Evolutionary conservation across 2,329 filamentous ascomycete genomes (phyloP).

Genomic region (Neofusicoccum umdonicola): DNA sequence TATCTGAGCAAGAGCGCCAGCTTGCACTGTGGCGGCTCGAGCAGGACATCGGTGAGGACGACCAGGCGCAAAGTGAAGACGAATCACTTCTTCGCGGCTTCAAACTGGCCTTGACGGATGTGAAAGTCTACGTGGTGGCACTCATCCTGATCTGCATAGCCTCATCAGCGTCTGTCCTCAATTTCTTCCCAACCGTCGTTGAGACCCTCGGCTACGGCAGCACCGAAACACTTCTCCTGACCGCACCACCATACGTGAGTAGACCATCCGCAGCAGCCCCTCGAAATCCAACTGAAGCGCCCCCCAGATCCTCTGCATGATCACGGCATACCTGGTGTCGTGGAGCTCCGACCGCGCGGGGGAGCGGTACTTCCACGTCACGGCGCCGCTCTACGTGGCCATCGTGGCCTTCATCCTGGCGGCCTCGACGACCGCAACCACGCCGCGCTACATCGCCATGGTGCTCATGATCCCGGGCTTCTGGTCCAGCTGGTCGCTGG

Average conservation of each 20-base stretch:
- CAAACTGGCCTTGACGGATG: background rate
- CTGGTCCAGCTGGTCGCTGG: slow-evolving; percentile 1
- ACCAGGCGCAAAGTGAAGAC: slow-evolving; percentile 18
- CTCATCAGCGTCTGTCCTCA: slow-evolving; percentile 22
- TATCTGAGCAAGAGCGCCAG: slow-evolving; percentile 39
- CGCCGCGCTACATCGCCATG: slow-evolving; percentile 31
- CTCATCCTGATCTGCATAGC: background rate
- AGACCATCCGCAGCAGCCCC: too few species aligned
- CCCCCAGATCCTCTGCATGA: background rate
- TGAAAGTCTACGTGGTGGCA: background rate
- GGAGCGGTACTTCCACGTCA: slow-evolving; percentile 5
- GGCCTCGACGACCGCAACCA: slow-evolving; percentile 15
- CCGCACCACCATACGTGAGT: slow-evolving; percentile 21
- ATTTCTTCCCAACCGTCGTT: slow-evolving; percentile 38
- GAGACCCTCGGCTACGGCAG: slow-evolving; percentile 37
- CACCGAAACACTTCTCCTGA: slow-evolving; percentile 35
- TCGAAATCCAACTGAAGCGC: too few species aligned
- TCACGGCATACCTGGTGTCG: slow-evolving; percentile 1
- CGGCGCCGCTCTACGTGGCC: slow-evolving; percentile 1
- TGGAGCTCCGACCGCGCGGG: slow-evolving; percentile 15
- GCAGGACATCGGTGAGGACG: slow-evolving; percentile 39
- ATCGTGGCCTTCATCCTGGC: slow-evolving; percentile 17
- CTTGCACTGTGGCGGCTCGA: slow-evolving; percentile 37
- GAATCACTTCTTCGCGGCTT: background rate
- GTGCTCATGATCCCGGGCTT: slow-evolving; percentile 26